Conservation (phyloP, 2,329 filamentous ascomycete genomes). For the Trichoderma sp. region DNA sequence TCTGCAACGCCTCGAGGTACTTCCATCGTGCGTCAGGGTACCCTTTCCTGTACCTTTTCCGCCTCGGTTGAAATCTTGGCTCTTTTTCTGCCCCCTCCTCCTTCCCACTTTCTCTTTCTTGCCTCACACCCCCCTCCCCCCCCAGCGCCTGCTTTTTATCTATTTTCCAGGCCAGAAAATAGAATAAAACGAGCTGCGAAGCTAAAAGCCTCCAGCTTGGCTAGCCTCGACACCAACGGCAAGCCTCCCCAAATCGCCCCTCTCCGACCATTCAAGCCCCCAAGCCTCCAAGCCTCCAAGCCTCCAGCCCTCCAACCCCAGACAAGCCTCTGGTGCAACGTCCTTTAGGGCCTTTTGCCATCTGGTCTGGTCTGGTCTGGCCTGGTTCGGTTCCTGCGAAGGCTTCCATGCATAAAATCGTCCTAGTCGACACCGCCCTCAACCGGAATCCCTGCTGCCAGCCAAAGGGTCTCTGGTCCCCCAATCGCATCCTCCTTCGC, state of each 20-base stretch:
- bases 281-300: not conserved
- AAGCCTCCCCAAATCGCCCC: conserved; percentile 23
- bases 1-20: not conserved
- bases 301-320: conserved; percentile 14
- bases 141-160: not conserved
- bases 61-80: conserved; percentile 12
- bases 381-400: conserved; percentile 7
- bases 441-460: conserved; percentile 25
- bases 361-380: not conserved
- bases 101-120: not conserved
- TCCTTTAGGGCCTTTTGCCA: conserved; percentile 24
- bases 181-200: conserved; percentile 18
- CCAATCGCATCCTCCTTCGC: conserved; percentile 3
- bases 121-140: conserved; percentile 4
- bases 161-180: not conserved
- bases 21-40: conserved; percentile 1
- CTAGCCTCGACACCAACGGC: conserved; percentile 27
- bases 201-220: conserved; percentile 27
- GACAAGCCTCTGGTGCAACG: conserved; percentile 26
- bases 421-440: conserved; percentile 23
- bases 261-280: not conserved
- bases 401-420: conserved; percentile 30
- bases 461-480: conserved; percentile 27
- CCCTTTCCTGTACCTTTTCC: conserved; percentile 4
- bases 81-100: conserved; percentile 14